Evolutionary conservation across 345 rosid species (phyloP), one percentile per base, ranked within the genome.

Genomic region (Euclidium syriacum): DNA sequence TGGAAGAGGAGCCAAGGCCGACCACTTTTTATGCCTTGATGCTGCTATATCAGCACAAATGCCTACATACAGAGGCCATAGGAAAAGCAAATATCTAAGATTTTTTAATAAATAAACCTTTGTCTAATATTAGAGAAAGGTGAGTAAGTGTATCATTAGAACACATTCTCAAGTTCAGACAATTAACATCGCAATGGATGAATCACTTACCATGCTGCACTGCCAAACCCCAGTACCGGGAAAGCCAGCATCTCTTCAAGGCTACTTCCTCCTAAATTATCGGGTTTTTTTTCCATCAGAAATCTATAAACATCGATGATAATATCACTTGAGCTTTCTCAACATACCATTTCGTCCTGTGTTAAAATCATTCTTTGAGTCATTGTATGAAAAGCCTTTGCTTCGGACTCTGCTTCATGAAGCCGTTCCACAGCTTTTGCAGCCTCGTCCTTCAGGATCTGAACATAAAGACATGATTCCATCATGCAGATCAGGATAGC

Each of bases 241-340:
- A 96, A 78, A 95, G 98, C 99, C 99, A 95, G 57, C 99, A 95
- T 74, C 98, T 90, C 88, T 88, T 95, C 76, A 95, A 65, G 53
- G 88, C 99, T 61, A 95, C 98, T 79, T 95, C 99, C 74, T 95
- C 99, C 99, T 95, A 73, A 16, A 71, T 44, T 26, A 44, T 27
- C 10, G 55, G 43, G 7, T 5, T 52, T 52, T 26, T 64, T 48
- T 15, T 10, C 30, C 18, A 58, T 81, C 63, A 81, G 62, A 38
- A 8, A 55, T 38, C 26, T 52, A 52, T 24, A 15, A 59, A 36
- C n/a, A 7, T 4, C 1, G 52, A 27, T 27, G 58, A 27, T 65
- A 44, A 50, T 53, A 10, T 44, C 25, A 57, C 14, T 58, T 41
- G 27, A 27, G 30, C 1, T 63, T 61, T 26, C 34, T 43, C 44